Base-by-base conservation (phyloP, 2,329 filamentous ascomycete species). In the Diaporthe vaccinii region DNA sequence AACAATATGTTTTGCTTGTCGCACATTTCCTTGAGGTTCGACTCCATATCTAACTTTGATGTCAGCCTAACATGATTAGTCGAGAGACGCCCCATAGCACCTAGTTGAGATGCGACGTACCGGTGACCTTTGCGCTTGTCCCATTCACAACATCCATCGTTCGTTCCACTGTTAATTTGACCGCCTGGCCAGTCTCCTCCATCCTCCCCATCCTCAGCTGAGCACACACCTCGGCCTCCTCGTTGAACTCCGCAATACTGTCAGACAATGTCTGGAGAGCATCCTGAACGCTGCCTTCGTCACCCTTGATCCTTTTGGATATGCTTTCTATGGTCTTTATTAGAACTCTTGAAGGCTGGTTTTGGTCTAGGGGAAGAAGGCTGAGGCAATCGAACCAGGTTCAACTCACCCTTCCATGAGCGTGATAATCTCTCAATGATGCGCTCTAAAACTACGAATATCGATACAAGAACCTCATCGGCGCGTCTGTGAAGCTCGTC, bases 351-450 rank as follows among this genome's bases (percentile, higher is more conserved):
- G 31, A 31, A 31, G 31, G 3, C 31, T 31, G 3, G 3, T 31
- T 31, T 4, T n/a, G 2, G 20, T 1, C 9, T 20, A 10, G 2
- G 9, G 1, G 10, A n/a, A n/a, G 20, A n/a, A 22, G 10, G 2
- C 8, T 7, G 20, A 9, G 3, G 5, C 20, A n/a, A 8, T 7
- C 46, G 7, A n/a, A 17, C 1, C n/a, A 8, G n/a, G 1, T 4
- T 53, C n/a, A 9, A 28, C 51, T 28, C 10, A 55, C n/a, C 51
- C 28, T 55, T 55, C n/a, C 51, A 55, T 1, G 51, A 28, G 25
- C 51, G 51, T 14, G 51, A 55, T 12, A 55, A 17, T 25, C 3
- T 55, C n/a, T 28, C 51, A 1, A 55, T 55, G 51, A 55, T 55
- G 25, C 51, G 51, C 51, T 55, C n/a, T 0, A 55, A n/a, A 25